Evolutionary conservation across 805 yeast species (phyloP), one percentile per base, ranked within the genome.

Genomic region (Suhomyces tanzawaensis): DNA sequence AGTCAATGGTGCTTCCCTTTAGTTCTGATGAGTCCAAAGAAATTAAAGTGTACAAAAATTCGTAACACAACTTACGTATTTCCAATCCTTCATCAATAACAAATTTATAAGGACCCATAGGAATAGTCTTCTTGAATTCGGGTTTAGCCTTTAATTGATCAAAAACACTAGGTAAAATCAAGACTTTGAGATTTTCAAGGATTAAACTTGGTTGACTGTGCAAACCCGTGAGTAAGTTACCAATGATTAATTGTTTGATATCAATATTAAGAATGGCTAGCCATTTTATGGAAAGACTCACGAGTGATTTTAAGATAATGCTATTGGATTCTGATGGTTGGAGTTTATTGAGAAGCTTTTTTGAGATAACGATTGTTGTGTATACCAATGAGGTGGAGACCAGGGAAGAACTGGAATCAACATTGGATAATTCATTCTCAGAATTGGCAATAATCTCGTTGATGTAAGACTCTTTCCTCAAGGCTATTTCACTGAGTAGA

Each of bases 51-150:
- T 79, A 82, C 19, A 86, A 61, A 16, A 81, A 62, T 52, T 86
- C 95, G 56, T 81, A 84, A 5, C 85, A 70, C 26, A 83, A 73
- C 53, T 84, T 84, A 37, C 95, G 71, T 41, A 79, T 76, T 42
- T 80, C 87, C 27, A 85, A 66, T 0, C 89, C 93, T 47, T 81
- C 82, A 51, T 87, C 96, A 27, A 85, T 75, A 44, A 80, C 79
- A 54, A 85, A 90, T 53, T 85, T 85, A 67, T 83, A 86, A 0
- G 95, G 95, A 1, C 96, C 96, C 77, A 88, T 85, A 32, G 82
- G 83, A 23, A 87, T 81, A 14, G 72, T 65, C 38, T 80, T 80
- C 31, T 82, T 76, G 49, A 77, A 80, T 40, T 76, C 74, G 22
- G 71, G 74, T 46, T 74, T 75, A 1, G 81, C 69, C 9, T 60